Evolutionary conservation across 148 eudicot species (phyloP).

Genomic region (Arbutus unedo): DNA sequence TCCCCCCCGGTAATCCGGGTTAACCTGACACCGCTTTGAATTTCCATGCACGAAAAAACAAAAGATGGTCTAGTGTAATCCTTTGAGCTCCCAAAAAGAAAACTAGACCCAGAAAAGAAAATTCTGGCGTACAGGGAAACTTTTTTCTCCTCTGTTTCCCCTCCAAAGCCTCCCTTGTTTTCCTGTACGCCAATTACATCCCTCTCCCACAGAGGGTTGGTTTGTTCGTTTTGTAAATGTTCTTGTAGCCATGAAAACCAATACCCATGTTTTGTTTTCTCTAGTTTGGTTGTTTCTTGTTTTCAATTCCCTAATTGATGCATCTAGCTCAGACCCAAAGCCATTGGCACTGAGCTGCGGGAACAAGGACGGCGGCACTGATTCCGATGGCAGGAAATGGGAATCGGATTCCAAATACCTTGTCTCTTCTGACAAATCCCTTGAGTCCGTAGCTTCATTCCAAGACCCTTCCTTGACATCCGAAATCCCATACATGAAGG

Average conservation of each 20-base stretch:
- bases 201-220: not conserved
- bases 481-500: slow-evolving; percentile 64
- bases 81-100: not conserved
- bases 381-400: slow-evolving; percentile 62
- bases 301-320: slow-evolving; percentile 1
- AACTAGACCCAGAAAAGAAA: not conserved
- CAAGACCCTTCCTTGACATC: slow-evolving; percentile 78
- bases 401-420: slow-evolving; percentile 51
- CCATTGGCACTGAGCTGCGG: slow-evolving; percentile 45
- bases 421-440: slow-evolving; percentile 26
- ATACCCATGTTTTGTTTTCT: slow-evolving; percentile 12
- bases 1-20: slow-evolving; percentile 13
- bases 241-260: slow-evolving; percentile 7
- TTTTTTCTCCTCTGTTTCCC: not conserved
- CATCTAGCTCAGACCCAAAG: not conserved
- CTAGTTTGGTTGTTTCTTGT: not conserved
- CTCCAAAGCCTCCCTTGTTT: slow-evolving; percentile 3
- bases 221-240: not conserved
- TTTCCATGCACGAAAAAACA: not conserved
- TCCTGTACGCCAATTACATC: slow-evolving; percentile 20
- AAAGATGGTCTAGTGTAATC: slow-evolving; percentile 2
- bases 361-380: slow-evolving; percentile 32
- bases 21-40: not conserved
- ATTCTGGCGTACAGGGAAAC: slow-evolving; percentile 20
- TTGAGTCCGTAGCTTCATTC: slow-evolving; percentile 28